phyloP scores from a whole-genome alignment of 1,139 yeast genomes.

The Saccharomyces hybrid region DNA sequence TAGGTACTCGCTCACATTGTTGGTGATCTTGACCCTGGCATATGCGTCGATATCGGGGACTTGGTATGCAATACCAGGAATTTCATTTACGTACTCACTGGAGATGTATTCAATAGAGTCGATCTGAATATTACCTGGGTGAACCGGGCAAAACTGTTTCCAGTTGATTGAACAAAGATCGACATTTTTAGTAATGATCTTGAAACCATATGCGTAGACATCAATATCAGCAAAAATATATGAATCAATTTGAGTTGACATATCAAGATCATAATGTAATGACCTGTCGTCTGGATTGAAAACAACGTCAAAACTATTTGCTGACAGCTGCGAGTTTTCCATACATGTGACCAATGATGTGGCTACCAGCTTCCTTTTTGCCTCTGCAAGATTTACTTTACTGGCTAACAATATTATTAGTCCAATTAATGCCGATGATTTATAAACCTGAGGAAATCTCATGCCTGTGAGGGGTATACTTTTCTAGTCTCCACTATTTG shows the following conservation, averaged over 20 bases:
- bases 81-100: constrained; percentile 38
- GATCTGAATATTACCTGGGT: constrained; percentile 61
- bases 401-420: background rate
- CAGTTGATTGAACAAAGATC: constrained; percentile 52
- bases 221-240: constrained; percentile 52
- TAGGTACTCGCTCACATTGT: constrained; percentile 36
- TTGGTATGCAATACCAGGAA: constrained; percentile 65
- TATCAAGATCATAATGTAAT: constrained; percentile 51
- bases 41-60: constrained; percentile 79
- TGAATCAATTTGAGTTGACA: constrained; percentile 53
- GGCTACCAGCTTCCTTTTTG: constrained; percentile 44
- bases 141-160: constrained; percentile 76
- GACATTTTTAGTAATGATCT: constrained; percentile 45
- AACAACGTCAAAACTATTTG: constrained; percentile 57
- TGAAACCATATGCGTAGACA: constrained; percentile 71
- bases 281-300: constrained; percentile 61
- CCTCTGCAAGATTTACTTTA: constrained; percentile 5
- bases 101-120: constrained; percentile 57
- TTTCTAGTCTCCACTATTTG: background rate
- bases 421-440: background rate
- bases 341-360: constrained; percentile 69
- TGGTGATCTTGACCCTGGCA: constrained; percentile 44
- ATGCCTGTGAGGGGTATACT: background rate
- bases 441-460: background rate
- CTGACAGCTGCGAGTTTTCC: constrained; percentile 57